Base-by-base conservation (phyloP, 768 basidiomycete genomes). In the Gymnopilus junonius region DNA sequence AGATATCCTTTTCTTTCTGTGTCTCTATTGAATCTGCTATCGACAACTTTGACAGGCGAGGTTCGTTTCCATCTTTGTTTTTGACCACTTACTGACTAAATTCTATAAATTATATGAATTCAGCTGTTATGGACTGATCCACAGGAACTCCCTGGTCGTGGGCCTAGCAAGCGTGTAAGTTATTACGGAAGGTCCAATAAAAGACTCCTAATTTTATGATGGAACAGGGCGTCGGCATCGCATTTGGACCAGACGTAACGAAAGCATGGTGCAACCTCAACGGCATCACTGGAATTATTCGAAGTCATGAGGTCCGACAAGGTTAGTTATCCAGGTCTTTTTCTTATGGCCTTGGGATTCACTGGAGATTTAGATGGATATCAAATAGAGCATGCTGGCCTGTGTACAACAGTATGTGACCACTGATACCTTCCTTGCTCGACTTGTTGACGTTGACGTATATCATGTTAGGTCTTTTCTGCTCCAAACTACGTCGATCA, bases 81-180 rank as follows among this genome's bases (percentile, higher is more conserved):
- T n/a, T 42, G 17, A n/a, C 8, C 17, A 10, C 6, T 42, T 1
- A 42, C 11, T 42, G n/a, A n/a, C n/a, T n/a, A n/a, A n/a, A n/a
- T n/a, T n/a, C 17, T 20, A 42, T n/a, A 11, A 7, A 20, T 6
- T n/a, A 6, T 5, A 11, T 42, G 40, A 5, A 3, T 42, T 5
- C 72, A 96, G 91, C 77, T 95, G 29, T 84, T 99, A 15, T 98
- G 97, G 96, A 97, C 95, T 3, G 97, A 99, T 77, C 97, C 97
- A 21, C 97, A 98, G 75, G 90, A 91, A 42, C 70, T 79, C 40
- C 88, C 88, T 11, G 97, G 97, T 25, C 88, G 97, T 27, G 97
- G 97, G 5, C 97, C 97, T 12, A 96, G 94, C 73, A 99, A 99
- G 83, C 89, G 97, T 37, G 93, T 94, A 73, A 55, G 91, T 76